Base-by-base conservation (phyloP, 768 basidiomycete species). In the Boletellus ananiceps region DNA sequence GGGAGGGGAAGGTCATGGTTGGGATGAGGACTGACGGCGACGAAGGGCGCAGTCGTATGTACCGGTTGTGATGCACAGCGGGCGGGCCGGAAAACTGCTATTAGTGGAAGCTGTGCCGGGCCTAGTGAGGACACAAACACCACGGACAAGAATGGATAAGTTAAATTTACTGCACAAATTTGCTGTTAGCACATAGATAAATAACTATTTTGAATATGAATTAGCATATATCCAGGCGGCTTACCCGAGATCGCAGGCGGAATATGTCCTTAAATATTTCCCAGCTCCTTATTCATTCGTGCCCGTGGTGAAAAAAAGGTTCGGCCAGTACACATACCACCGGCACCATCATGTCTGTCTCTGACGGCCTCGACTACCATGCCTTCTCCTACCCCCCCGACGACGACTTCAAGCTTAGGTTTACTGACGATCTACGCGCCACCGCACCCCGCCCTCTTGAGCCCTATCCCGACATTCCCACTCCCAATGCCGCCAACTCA, bases 41-140 rank as follows among this genome's bases (percentile, higher is more conserved):
- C 29, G 14, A 8, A 21, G 23, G 11, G 46, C 42, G 58, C 47
- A 46, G 62, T 44, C 27, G 38, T 38, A 23, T 36, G 27, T 9
- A 41, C 34, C 46, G 34, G 55, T 55, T 58, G 58, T 49, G 46
- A 49, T 59, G 54, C 43, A 35, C 38, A 16, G 41, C 41, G 29
- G 16, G 11, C 29, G 7, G 29, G 11, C 61, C 63, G 62, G 15
- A 0, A 2, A 52, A 8, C 2, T 57, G 6, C 62, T 48, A n/a
- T 13, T 15, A 37, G 36, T 32, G 50, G 65, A 3, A 55, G 43
- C 2, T 1, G n/a, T 5, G 14, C 41, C 52, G 51, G 7, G 32
- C 36, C 46, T 11, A 29, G 29, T 11, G 29, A 7, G 29, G 29
- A 8, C 29, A 29, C 27, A 51, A n/a, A n/a, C n/a, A n/a, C n/a